Percentiles rank a stretch among this genome's conserved stretches.
Evolutionary conservation across 495 filamentous ascomycete species (phyloP).

Genomic region (Aspergillus ostianus): DNA sequence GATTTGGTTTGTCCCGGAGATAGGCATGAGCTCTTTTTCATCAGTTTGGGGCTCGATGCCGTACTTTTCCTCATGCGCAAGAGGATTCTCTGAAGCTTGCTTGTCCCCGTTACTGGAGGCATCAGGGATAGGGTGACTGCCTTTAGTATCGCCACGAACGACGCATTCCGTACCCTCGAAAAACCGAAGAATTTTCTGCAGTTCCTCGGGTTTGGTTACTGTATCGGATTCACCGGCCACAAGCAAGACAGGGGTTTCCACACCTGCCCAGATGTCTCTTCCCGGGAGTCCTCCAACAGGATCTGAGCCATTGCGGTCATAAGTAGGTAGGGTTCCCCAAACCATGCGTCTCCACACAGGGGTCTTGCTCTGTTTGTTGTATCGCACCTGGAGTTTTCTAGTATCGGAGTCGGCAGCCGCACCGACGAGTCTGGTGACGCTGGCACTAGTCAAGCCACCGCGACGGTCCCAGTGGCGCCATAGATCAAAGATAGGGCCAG

Average conservation of each 20-base stretch:
- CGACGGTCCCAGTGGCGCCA: conserved; percentile 78
- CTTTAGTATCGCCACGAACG: conserved; percentile 31
- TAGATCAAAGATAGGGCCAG: conserved; percentile 69
- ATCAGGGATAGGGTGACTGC: conserved; percentile 46
- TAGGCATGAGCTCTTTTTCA: conserved; percentile 22
- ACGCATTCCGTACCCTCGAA: conserved; percentile 40
- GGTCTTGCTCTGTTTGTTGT: conserved; percentile 79
- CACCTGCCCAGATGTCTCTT: conserved; percentile 66
- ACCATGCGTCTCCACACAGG: conserved; percentile 84
- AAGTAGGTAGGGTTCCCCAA: conserved; percentile 62
- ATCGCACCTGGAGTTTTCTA: conserved; percentile 74
- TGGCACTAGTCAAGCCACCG: conserved; percentile 73
- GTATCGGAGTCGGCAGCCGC: conserved; percentile 68
- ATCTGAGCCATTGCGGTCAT: conserved; percentile 34
- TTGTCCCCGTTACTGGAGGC: conserved; percentile 39
- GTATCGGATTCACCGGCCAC: conserved; percentile 75
- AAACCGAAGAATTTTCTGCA: conserved; percentile 65
- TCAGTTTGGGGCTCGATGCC: conserved; percentile 21
- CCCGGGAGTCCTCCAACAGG: conserved; percentile 66
- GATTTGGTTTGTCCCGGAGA: conserved; percentile 10
- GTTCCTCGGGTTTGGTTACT: conserved; percentile 67
- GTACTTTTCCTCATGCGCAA: conserved; percentile 27
- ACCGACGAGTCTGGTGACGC: conserved; percentile 79
- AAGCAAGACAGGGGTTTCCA: conserved; percentile 72
- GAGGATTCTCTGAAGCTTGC: conserved; percentile 10